A percentile compares a stretch with the other conserved stretches of the same genome.
Evolutionary conservation across 805 yeast genomes (phyloP).

Genomic region (Ogataea dorogensis): DNA sequence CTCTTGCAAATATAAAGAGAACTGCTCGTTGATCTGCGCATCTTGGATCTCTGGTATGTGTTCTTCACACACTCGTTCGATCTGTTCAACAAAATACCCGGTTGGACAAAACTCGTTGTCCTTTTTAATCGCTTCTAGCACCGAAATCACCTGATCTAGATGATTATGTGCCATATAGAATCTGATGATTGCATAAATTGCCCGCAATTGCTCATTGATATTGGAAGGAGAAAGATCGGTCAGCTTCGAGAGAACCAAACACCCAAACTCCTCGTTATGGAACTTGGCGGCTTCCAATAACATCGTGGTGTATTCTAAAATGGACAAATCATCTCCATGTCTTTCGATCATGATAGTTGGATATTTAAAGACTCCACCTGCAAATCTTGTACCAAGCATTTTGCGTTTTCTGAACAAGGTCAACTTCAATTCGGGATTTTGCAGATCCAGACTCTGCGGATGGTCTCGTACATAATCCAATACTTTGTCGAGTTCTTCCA

Average conservation of each 20-base stretch:
- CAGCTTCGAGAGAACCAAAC: constrained; percentile 13
- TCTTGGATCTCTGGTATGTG: neutral
- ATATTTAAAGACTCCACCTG: constrained; percentile 7
- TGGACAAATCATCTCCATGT: constrained; percentile 1
- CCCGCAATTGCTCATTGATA: constrained; percentile 14
- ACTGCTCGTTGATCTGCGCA: constrained; percentile 1
- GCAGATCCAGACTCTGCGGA: constrained; percentile 12
- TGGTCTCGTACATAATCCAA: constrained; percentile 15
- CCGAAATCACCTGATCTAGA: constrained; percentile 13
- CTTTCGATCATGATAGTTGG: constrained; percentile 5
- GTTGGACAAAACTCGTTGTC: constrained; percentile 15
- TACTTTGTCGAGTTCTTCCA: constrained; percentile 18
- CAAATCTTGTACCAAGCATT: constrained; percentile 11
- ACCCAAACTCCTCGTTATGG: constrained; percentile 12
- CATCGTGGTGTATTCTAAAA: constrained; percentile 10
- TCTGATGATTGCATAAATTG: constrained; percentile 15
- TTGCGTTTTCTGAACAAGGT: constrained; percentile 25
- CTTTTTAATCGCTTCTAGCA: constrained; percentile 18
- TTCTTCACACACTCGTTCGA: neutral
- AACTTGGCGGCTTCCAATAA: constrained; percentile 13
- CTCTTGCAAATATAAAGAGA: constrained; percentile 1
- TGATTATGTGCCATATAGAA: constrained; percentile 15
- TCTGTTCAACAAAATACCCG: constrained; percentile 12
- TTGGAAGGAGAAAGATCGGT: constrained; percentile 11
- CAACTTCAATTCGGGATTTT: constrained; percentile 17